Percentiles rank a stretch among this genome's conserved stretches.
Conservation (phyloP, 2,329 filamentous ascomycete genomes). For the Pseudogymnoascus sp. region DNA sequence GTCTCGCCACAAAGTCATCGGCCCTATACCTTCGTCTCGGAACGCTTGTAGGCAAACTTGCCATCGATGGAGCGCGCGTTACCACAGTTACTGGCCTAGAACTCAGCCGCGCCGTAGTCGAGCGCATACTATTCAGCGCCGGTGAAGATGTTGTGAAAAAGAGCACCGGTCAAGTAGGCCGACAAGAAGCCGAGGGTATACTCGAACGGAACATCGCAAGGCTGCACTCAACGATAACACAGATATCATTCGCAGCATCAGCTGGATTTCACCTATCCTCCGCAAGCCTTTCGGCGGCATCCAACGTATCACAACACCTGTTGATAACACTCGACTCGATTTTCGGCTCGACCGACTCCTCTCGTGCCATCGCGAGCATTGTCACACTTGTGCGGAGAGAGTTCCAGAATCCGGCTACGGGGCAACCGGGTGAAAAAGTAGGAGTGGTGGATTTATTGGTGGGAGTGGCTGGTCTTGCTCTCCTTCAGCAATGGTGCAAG, state of each 20-base stretch:
- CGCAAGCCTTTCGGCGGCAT: slow-evolving; percentile 45
- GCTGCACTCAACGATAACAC: slow-evolving; percentile 49
- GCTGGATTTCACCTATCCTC: slow-evolving; percentile 52
- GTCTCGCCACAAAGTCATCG: slow-evolving; percentile 51
- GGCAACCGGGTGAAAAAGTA: slow-evolving; percentile 49
- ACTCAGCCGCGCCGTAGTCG: slow-evolving; percentile 30
- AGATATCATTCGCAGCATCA: slow-evolving; percentile 52
- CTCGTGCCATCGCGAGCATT: slow-evolving; percentile 58
- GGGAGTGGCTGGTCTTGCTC: slow-evolving; percentile 52
- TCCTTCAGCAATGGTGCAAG: slow-evolving; percentile 50
- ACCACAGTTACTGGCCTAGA: slow-evolving; percentile 32
- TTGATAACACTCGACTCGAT: slow-evolving; percentile 54
- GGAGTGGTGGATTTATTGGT: slow-evolving; percentile 53
- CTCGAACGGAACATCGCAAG: slow-evolving; percentile 48
- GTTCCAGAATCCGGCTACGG: slow-evolving; percentile 55
- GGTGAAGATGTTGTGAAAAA: slow-evolving; percentile 28
- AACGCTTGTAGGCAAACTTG: slow-evolving; percentile 30
- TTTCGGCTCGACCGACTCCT: slow-evolving; percentile 61
- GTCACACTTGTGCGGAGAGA: slow-evolving; percentile 55
- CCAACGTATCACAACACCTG: slow-evolving; percentile 49
- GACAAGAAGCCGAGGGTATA: slow-evolving; percentile 46
- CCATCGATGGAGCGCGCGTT: slow-evolving; percentile 30
- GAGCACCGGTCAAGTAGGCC: slow-evolving; percentile 35
- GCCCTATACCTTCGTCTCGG: slow-evolving; percentile 38
- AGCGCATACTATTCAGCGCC: slow-evolving; percentile 30